phyloP scores from a whole-genome alignment of 148 eudicot species.

The Silene uniflora region DNA sequence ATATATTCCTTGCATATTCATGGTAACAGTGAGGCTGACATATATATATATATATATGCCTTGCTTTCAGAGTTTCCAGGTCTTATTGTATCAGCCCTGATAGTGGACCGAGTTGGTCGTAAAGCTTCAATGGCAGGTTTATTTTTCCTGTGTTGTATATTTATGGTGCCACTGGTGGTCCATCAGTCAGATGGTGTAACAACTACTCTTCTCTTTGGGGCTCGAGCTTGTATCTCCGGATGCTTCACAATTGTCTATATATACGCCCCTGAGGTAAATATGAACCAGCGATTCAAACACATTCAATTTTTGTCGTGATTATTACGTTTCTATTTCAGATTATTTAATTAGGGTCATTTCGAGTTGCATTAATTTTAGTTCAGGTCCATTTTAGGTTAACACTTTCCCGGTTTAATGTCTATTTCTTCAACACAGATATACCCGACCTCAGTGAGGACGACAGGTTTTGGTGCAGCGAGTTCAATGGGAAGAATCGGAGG shows the following conservation, averaged over 20 bases:
- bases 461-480: constrained; percentile 73
- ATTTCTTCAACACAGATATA: constrained; percentile 34
- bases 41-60: not conserved
- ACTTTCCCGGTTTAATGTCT: not conserved
- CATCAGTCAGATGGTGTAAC: constrained; percentile 46
- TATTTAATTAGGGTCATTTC: too few relatives aligned
- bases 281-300: not conserved
- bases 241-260: constrained; percentile 62
- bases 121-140: constrained; percentile 62
- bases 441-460: constrained; percentile 68
- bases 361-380: too few relatives aligned
- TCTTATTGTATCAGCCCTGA: constrained; percentile 57
- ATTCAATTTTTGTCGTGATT: too few relatives aligned
- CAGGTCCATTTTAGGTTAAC: too few relatives aligned
- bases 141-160: constrained; percentile 52
- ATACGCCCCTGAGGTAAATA: constrained; percentile 77
- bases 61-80: constrained; percentile 61
- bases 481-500: constrained; percentile 79
- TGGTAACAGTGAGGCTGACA: constrained; percentile 1
- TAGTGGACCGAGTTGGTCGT: constrained; percentile 75
- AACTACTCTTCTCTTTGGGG: constrained; percentile 67
- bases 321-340: too few relatives aligned
- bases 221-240: constrained; percentile 69
- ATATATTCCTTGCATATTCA: too few relatives aligned
- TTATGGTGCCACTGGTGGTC: constrained; percentile 57